Conservation (phyloP, 352 stramenopile genomes). For the Phytophthora colocasiae region DNA sequence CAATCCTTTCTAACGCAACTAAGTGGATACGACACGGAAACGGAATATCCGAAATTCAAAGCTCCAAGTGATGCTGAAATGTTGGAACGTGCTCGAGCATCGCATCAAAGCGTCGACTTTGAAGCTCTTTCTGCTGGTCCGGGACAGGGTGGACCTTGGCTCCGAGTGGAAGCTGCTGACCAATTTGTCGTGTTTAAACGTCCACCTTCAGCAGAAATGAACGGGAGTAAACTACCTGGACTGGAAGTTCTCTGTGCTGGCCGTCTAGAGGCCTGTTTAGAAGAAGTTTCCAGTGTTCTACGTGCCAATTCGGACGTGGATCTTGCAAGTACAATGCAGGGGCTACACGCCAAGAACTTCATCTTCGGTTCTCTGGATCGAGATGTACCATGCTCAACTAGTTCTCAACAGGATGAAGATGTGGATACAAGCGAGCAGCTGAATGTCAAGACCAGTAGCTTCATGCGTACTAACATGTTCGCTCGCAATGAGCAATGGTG, state of each 20-base stretch:
- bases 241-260: conserved; percentile 45
- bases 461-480: conserved; percentile 36
- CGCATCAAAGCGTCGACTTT: conserved; percentile 33
- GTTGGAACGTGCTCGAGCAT: conserved; percentile 30
- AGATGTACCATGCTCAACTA: conserved; percentile 23
- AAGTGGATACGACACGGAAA: conserved; percentile 4
- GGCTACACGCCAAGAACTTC: conserved; percentile 43
- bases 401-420: conserved; percentile 1
- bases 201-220: not conserved
- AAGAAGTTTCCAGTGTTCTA: conserved; percentile 37
- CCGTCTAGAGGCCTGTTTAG: conserved; percentile 34
- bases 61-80: conserved; percentile 23
- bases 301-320: conserved; percentile 21
- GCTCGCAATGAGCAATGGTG: conserved; percentile 48
- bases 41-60: conserved; percentile 2
- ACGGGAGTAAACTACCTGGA: conserved; percentile 13
- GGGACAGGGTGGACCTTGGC: conserved; percentile 25
- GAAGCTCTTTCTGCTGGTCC: conserved; percentile 28
- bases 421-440: conserved; percentile 28
- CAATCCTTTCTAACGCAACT: conserved; percentile 25
- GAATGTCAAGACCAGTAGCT: conserved; percentile 46
- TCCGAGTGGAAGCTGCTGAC: conserved; percentile 29
- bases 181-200: conserved; percentile 39
- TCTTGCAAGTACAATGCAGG: conserved; percentile 37
- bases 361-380: conserved; percentile 47